Conservation (phyloP, 106 monocot species). For the Agapanthus africanus region DNA sequence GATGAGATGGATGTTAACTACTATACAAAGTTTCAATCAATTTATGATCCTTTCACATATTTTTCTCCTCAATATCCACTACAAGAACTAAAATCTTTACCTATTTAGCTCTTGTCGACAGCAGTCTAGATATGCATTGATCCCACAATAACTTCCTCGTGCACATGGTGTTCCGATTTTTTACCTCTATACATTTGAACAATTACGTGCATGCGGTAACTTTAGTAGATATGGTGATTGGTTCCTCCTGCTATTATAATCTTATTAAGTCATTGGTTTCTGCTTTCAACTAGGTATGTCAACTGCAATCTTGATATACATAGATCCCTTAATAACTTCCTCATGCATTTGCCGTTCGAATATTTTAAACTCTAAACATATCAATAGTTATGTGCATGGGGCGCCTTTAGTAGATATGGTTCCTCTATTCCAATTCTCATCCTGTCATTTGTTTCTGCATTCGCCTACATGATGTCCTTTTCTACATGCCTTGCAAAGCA, state of each 20-base stretch:
- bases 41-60: slow-evolving; percentile 1
- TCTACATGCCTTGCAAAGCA: background rate
- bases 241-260: no score
- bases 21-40: background rate
- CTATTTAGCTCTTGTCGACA: background rate
- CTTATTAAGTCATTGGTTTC: no score
- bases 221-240: no score
- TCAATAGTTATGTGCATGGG: background rate
- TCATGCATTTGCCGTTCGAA: no score
- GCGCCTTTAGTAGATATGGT: background rate
- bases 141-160: no score
- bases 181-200: no score
- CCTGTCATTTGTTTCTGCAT: background rate
- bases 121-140: no score
- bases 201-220: no score
- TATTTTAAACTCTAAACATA: background rate
- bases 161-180: no score
- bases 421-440: background rate
- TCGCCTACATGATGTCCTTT: background rate
- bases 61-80: background rate
- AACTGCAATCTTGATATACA: background rate
- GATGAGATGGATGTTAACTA: background rate
- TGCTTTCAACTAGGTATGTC: no score
- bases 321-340: background rate
- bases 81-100: background rate